A percentile compares a stretch with the other conserved stretches of the same genome.
Conservation (phyloP, 805 yeast species). For the Ogataea ganodermae region DNA sequence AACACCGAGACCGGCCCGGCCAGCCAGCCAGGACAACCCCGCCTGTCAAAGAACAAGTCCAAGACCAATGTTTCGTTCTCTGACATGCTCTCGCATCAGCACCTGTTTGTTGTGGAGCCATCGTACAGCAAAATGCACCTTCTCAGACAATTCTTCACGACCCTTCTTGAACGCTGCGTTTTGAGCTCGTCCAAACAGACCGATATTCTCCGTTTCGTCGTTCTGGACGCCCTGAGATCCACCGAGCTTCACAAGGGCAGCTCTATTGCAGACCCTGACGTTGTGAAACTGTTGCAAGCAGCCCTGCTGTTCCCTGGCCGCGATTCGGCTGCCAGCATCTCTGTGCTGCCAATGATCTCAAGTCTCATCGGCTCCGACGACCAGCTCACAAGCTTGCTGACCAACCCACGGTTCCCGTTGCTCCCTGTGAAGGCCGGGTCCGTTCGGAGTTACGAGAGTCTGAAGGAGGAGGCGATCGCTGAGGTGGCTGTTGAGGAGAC, state of each 20-base stretch:
- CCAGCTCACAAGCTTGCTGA: slow-evolving; percentile 56
- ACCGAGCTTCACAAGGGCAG: slow-evolving; percentile 31
- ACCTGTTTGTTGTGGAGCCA: slow-evolving; percentile 49
- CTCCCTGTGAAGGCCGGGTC: slow-evolving; percentile 21
- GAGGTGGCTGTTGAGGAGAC: slow-evolving; percentile 6
- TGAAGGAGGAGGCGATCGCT: slow-evolving; percentile 2
- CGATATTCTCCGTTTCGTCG: slow-evolving; percentile 50
- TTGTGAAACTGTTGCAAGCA: slow-evolving; percentile 53
- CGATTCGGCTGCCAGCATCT: slow-evolving; percentile 47
- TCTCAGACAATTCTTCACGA: slow-evolving; percentile 49
- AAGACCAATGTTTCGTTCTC: slow-evolving; percentile 56
- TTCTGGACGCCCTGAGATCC: slow-evolving; percentile 40
- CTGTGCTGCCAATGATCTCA: slow-evolving; percentile 71
- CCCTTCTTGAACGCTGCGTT: slow-evolving; percentile 47
- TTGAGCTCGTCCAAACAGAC: slow-evolving; percentile 66
- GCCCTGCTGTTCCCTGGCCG: slow-evolving; percentile 70
- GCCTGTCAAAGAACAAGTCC: slow-evolving; percentile 33
- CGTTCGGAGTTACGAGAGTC: not conserved
- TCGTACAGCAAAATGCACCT: slow-evolving; percentile 37
- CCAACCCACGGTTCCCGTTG: slow-evolving; percentile 77
- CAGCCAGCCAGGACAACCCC: not conserved
- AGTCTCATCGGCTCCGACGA: slow-evolving; percentile 50
- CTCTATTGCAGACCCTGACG: slow-evolving; percentile 22
- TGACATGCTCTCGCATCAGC: slow-evolving; percentile 67
- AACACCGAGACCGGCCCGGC: not conserved